A percentile compares a stretch with the other conserved stretches of the same genome.
Evolutionary conservation across 2,329 filamentous ascomycete species (phyloP).

Genomic region (Phyllosticta capitalensis): DNA sequence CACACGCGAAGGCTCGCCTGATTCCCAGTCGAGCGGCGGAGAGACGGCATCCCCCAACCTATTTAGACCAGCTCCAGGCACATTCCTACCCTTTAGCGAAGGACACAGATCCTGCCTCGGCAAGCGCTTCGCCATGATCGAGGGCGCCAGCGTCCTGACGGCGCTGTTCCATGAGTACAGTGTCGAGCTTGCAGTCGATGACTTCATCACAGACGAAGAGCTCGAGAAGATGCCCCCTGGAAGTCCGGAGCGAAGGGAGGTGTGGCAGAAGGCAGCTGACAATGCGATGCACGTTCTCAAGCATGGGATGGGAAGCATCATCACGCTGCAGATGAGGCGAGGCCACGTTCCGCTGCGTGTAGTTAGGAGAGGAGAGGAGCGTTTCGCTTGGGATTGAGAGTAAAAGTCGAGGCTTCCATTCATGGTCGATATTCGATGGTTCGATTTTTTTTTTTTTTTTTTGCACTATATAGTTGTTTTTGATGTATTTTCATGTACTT

Average conservation of each 20-base stretch:
- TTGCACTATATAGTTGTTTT: neutral
- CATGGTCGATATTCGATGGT: neutral
- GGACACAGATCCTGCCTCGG: conserved; percentile 47
- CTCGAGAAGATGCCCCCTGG: conserved; percentile 28
- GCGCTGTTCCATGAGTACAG: conserved; percentile 49
- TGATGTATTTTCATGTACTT: neutral
- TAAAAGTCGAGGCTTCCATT: neutral
- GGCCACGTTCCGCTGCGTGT: conserved; percentile 56
- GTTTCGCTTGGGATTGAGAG: conserved; percentile 43
- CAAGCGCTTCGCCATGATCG: conserved; percentile 47
- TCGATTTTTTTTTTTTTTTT: neutral
- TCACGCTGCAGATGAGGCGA: conserved; percentile 62
- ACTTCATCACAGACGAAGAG: conserved; percentile 33
- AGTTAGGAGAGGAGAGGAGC: conserved; percentile 60
- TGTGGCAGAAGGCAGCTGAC: conserved; percentile 54
- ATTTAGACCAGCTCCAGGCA: conserved; percentile 40
- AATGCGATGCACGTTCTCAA: conserved; percentile 44
- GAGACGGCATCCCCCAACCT: conserved; percentile 45
- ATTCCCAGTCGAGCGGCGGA: neutral
- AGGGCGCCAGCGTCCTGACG: conserved; percentile 45
- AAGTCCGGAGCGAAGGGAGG: conserved; percentile 40
- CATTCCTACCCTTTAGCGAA: conserved; percentile 47
- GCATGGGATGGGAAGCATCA: conserved; percentile 48
- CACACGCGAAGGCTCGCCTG: neutral
- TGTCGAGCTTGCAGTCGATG: conserved; percentile 58